Evolutionary conservation across 1,284 basidiomycete species (phyloP), one percentile per base, ranked within the genome.

Genomic region (Ceratobasidium sp.): DNA sequence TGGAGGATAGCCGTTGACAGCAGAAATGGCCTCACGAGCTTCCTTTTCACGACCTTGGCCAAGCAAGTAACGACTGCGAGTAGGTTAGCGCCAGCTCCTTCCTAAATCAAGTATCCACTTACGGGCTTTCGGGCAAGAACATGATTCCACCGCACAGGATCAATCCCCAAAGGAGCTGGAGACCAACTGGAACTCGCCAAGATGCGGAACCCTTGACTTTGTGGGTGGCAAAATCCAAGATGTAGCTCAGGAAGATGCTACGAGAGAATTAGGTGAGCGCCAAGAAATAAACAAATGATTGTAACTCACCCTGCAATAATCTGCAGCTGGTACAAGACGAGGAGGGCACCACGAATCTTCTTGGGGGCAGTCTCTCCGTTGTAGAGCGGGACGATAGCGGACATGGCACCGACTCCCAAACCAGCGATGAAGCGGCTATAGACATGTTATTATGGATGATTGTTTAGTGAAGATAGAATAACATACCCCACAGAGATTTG

Each of bases 91-190:
- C 1, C 21, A 10, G 16, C 28, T 23, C 32, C 21, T 21, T 48
- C 16, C 4, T 32, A 12, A 8, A 5, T 18, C 1, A 23, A 34
- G 45, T 18, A 9, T 39, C 36, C 18, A 84, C 88, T 30, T 79
- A 89, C 87, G 89, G 89, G n/a, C 90, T 92, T 79, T 93, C 92
- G 0, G 92, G 92, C 0, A 94, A 82, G 83, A 91, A 89, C 78
- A 90, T 85, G 34, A 91, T 87, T 12, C 91, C 91, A 16, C 86
- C 87, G 34, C 90, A 83, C 36, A 92, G 81, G 58, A 89, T 84
- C 9, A 89, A 76, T 46, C 90, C 91, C 87, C 89, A 90, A 21
- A 87, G 76, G 76, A 91, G 81, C 77, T 92, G 90, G 1, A 92
- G 80, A 12, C 89, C 89, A 30, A 82, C 78, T 46, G 80, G 81